Conservation (phyloP, 495 filamentous ascomycete genomes). For the Talaromyces ruber region DNA sequence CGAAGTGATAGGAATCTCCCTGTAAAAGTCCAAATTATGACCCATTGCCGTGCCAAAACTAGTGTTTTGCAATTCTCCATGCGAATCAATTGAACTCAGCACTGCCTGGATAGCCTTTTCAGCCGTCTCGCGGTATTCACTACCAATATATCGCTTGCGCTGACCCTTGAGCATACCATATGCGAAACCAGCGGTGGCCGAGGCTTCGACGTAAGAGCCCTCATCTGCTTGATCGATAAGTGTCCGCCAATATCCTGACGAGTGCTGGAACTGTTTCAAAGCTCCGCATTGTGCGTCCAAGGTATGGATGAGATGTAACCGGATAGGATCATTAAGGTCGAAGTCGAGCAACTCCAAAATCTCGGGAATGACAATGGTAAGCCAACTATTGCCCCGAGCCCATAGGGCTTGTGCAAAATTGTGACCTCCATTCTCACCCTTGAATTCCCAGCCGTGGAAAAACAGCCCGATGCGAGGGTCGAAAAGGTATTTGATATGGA, state of each 20-base stretch:
- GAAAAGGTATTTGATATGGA: slow-evolving; percentile 65
- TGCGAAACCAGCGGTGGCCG: slow-evolving; percentile 67
- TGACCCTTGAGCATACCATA: slow-evolving; percentile 66
- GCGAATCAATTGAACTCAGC: slow-evolving; percentile 45
- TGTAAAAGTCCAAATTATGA: slow-evolving; percentile 56
- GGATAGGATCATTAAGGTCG: slow-evolving; percentile 44
- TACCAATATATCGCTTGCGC: slow-evolving; percentile 55
- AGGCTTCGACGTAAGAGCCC: slow-evolving; percentile 59
- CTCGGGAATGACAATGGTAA: slow-evolving; percentile 68
- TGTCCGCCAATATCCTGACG: slow-evolving; percentile 57
- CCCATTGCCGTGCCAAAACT: slow-evolving; percentile 74
- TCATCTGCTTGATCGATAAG: slow-evolving; percentile 52
- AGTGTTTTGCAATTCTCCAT: slow-evolving; percentile 58
- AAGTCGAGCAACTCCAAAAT: slow-evolving; percentile 60
- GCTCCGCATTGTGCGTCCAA: slow-evolving; percentile 56
- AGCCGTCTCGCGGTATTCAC: slow-evolving; percentile 39
- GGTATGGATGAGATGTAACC: slow-evolving; percentile 50
- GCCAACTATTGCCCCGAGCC: slow-evolving; percentile 61
- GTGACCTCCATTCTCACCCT: slow-evolving; percentile 44
- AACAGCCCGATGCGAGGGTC: slow-evolving; percentile 59
- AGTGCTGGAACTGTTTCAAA: slow-evolving; percentile 43
- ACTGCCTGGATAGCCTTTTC: slow-evolving; percentile 54
- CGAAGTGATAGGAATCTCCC: slow-evolving; percentile 56
- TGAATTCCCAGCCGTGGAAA: slow-evolving; percentile 71
- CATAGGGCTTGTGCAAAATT: slow-evolving; percentile 63